Conservation (phyloP, 2,329 filamentous ascomycete genomes). For the Mycosphaerella sp. region DNA sequence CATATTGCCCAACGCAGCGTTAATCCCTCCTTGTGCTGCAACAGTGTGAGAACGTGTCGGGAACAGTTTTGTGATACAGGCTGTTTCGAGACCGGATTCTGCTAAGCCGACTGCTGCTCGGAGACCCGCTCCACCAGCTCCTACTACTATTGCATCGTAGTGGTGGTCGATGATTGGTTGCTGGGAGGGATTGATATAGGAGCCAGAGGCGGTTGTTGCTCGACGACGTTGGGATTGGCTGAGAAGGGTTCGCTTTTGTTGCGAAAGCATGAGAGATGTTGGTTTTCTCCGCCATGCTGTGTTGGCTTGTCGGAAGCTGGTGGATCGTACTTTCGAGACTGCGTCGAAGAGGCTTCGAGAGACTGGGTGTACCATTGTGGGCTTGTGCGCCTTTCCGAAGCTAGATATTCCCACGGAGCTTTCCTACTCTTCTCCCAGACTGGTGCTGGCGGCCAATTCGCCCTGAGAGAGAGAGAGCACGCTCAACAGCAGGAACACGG, state of each 20-base stretch:
- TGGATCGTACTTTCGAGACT: slow-evolving; percentile 12
- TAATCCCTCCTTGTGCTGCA: slow-evolving; percentile 61
- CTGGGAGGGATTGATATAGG: slow-evolving; percentile 43
- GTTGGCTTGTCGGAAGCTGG: slow-evolving; percentile 5
- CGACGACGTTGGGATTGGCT: slow-evolving; percentile 26
- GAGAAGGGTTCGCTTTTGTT: slow-evolving; percentile 22
- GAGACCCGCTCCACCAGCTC: slow-evolving; percentile 57
- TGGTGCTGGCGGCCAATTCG: background rate
- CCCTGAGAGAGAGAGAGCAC: background rate
- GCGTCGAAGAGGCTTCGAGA: slow-evolving; percentile 16
- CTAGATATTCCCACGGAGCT: background rate
- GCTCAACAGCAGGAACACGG: background rate
- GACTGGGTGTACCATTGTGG: slow-evolving; percentile 14
- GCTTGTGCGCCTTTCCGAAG: background rate
- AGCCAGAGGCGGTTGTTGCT: slow-evolving; percentile 25
- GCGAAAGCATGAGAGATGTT: background rate
- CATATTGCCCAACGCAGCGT: slow-evolving; percentile 53
- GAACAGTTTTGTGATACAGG: slow-evolving; percentile 60
- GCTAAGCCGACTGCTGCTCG: slow-evolving; percentile 59
- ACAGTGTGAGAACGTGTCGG: slow-evolving; percentile 58
- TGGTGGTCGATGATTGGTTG: slow-evolving; percentile 97
- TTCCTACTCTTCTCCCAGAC: background rate
- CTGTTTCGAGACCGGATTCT: slow-evolving; percentile 59
- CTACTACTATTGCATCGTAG: slow-evolving; percentile 60
- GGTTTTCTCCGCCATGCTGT: slow-evolving; percentile 10